Evolutionary conservation across 1,139 yeast genomes (phyloP).

Genomic region (Ogataea hybrid): DNA sequence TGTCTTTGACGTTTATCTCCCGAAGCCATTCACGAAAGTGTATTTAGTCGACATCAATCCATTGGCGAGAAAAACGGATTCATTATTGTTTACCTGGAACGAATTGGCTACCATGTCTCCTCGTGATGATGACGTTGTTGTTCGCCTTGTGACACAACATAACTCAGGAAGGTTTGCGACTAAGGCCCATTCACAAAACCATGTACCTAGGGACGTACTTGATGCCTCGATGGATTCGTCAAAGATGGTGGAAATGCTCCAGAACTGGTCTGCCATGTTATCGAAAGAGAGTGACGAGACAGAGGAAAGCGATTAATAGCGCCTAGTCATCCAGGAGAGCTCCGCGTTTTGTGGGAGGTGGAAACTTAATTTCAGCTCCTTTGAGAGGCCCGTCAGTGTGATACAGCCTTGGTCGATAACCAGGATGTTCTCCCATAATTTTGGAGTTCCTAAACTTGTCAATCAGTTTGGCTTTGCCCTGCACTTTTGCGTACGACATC

Average conservation of each 20-base stretch:
- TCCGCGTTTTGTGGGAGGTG: slow-evolving; percentile 27
- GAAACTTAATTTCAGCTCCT: slow-evolving; percentile 39
- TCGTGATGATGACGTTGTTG: slow-evolving; percentile 41
- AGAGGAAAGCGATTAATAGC: slow-evolving; percentile 8
- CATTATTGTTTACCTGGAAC: slow-evolving; percentile 80
- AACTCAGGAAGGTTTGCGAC: slow-evolving; percentile 72
- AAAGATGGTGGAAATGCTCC: slow-evolving; percentile 62
- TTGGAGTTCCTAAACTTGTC: slow-evolving; percentile 48
- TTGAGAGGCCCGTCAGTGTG: slow-evolving; percentile 38
- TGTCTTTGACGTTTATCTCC: slow-evolving; percentile 79
- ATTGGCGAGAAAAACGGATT: slow-evolving; percentile 71
- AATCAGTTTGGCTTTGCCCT: slow-evolving; percentile 43
- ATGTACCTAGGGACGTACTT: slow-evolving; percentile 87
- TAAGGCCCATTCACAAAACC: slow-evolving; percentile 84
- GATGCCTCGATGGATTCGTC: slow-evolving; percentile 72
- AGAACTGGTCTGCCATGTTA: slow-evolving; percentile 51
- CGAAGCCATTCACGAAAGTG: slow-evolving; percentile 65
- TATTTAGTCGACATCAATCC: slow-evolving; percentile 85
- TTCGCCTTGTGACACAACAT: slow-evolving; percentile 68
- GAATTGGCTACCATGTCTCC: slow-evolving; percentile 49
- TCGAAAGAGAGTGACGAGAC: slow-evolving; percentile 16
- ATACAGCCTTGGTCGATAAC: slow-evolving; percentile 42
- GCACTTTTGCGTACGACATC: slow-evolving; percentile 48
- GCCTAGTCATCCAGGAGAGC: background rate
- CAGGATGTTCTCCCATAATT: slow-evolving; percentile 45